Evolutionary conservation across 768 basidiomycete species (phyloP).

Genomic region (Harrya chromipes): DNA sequence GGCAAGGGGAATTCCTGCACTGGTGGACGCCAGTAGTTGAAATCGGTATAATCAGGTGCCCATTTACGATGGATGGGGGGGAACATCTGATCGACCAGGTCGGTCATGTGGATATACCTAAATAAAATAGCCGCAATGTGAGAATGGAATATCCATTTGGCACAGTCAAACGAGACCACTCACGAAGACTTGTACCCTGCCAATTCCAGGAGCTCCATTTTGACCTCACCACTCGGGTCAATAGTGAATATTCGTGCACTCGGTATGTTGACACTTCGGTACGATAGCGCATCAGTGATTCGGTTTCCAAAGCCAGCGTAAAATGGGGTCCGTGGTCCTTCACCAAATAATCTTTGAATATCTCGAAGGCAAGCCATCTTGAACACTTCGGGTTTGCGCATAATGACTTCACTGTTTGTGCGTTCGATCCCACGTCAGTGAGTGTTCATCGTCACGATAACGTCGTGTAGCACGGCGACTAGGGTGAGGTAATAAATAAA

Average conservation of each 20-base stretch:
- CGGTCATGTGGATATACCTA: conserved; percentile 98
- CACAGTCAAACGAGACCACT: conserved; percentile 26
- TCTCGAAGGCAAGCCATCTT: conserved; percentile 99
- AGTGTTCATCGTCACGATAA: background rate
- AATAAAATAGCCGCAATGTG: background rate
- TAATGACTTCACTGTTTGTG: conserved; percentile 82
- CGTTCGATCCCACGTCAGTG: background rate
- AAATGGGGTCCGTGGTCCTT: conserved; percentile 70
- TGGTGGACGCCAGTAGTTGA: conserved; percentile 92
- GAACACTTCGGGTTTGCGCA: conserved; percentile 99
- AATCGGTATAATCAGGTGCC: conserved; percentile 91
- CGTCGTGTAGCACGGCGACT: background rate
- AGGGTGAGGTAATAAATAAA: background rate
- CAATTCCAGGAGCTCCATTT: conserved; percentile 93
- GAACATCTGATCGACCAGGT: conserved; percentile 99
- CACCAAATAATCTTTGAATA: conserved; percentile 87
- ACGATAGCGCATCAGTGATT: conserved; percentile 98
- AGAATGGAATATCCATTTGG: background rate
- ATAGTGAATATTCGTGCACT: conserved; percentile 97
- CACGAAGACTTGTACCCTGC: conserved; percentile 97
- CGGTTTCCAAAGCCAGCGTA: conserved; percentile 98
- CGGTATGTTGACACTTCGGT: conserved; percentile 91
- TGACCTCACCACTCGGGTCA: conserved; percentile 91
- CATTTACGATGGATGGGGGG: conserved; percentile 90
- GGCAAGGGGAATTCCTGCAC: conserved; percentile 78